phyloP scores from a whole-genome alignment of 306 rosid species.

The Quercus gilva region DNA sequence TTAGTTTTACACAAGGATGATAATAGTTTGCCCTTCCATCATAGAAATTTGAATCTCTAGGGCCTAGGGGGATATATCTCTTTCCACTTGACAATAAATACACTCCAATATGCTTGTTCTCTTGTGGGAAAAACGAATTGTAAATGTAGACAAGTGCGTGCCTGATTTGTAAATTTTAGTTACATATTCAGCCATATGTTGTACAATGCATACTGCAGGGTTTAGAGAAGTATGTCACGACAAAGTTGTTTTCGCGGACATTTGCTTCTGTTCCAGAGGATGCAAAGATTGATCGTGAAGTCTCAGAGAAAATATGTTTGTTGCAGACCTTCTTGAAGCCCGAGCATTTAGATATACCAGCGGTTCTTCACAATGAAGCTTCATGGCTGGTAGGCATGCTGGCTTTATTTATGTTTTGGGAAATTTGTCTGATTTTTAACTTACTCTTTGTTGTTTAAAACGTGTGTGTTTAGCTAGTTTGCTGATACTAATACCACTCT shows the following conservation, averaged over 20 bases:
- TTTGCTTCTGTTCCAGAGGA: constrained; percentile 53
- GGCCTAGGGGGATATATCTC: no score
- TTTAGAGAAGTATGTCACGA: constrained; percentile 70
- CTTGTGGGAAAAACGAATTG: background rate
- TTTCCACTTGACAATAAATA: no score
- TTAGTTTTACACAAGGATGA: no score
- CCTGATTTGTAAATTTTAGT: background rate
- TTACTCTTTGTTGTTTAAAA: background rate
- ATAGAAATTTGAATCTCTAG: no score
- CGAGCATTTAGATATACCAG: constrained; percentile 66
- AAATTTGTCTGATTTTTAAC: background rate
- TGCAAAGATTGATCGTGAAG: constrained; percentile 43
- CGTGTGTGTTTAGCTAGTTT: background rate
- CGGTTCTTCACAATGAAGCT: constrained; percentile 46
- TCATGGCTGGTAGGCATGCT: constrained; percentile 57
- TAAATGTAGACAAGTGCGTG: background rate
- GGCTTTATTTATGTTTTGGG: background rate
- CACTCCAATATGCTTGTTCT: background rate
- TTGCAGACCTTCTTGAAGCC: constrained; percentile 69
- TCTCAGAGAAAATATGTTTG: constrained; percentile 43
- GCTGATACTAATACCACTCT: background rate
- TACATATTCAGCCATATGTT: background rate
- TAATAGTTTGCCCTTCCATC: no score
- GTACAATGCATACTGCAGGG: constrained; percentile 34
- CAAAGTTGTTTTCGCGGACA: constrained; percentile 62